Evolutionary conservation across 2,329 filamentous ascomycete genomes (phyloP).

Genomic region (Fusarium napiforme): DNA sequence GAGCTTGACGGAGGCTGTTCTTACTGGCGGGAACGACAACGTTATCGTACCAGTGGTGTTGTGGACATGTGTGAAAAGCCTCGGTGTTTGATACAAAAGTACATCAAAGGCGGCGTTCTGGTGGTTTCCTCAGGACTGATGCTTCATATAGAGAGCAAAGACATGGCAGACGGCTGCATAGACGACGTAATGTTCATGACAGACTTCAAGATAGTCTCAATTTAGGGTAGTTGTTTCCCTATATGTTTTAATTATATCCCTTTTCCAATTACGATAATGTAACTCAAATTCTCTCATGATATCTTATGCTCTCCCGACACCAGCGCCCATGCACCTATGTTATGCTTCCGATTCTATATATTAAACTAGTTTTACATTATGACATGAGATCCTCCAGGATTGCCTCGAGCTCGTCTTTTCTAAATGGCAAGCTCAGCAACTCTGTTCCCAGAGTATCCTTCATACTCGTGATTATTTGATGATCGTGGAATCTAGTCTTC

Average conservation of each 20-base stretch:
- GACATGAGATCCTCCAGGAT: constrained; percentile 78
- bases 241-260: constrained; percentile 29
- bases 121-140: neutral
- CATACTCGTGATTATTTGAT: constrained; percentile 93
- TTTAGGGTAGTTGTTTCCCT: constrained; percentile 1
- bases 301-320: constrained; percentile 7
- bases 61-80: constrained; percentile 89
- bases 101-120: constrained; percentile 28
- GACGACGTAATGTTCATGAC: constrained; percentile 41
- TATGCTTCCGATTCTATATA: constrained; percentile 14
- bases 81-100: constrained; percentile 62
- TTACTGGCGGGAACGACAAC: constrained; percentile 98
- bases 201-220: constrained; percentile 8
- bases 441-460: constrained; percentile 90
- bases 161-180: constrained; percentile 18
- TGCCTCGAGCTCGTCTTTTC: constrained; percentile 87
- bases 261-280: constrained; percentile 12
- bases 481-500: constrained; percentile 83
- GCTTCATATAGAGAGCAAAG: constrained; percentile 18
- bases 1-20: constrained; percentile 91
- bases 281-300: neutral
- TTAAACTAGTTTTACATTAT: constrained; percentile 30
- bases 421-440: constrained; percentile 84
- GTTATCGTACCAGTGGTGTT: constrained; percentile 93
- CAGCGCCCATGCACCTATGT: constrained; percentile 14